phyloP scores from a whole-genome alignment of 176 grass and related monocot genomes.

The Musa itinerans region DNA sequence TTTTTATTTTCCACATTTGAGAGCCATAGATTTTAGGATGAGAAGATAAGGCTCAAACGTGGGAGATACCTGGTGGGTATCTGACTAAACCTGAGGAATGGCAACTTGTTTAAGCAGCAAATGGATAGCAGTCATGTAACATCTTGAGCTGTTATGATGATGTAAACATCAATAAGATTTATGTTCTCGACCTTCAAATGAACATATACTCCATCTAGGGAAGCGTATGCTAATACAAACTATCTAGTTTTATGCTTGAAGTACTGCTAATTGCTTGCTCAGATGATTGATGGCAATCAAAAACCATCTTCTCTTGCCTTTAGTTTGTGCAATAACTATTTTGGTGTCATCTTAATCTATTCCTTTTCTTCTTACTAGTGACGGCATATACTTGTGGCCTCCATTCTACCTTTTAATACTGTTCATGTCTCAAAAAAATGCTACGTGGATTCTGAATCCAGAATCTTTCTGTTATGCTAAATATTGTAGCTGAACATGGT shows the following conservation, averaged over 20 bases:
- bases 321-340: no score
- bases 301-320: neutral
- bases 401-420: neutral
- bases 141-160: neutral
- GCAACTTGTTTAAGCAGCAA: no score
- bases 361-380: neutral
- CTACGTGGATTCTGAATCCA: neutral
- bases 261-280: neutral
- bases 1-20: neutral
- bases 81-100: neutral
- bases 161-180: neutral
- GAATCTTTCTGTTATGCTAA: neutral
- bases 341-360: neutral
- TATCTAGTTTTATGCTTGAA: no score
- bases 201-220: neutral
- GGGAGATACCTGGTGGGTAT: neutral
- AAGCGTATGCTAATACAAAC: neutral
- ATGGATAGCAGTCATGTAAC: no score
- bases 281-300: neutral
- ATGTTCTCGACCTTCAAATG: neutral
- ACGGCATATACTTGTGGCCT: neutral
- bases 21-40: neutral
- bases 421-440: neutral
- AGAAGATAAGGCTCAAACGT: neutral
- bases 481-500: conserved; percentile 13